Conservation (phyloP, 371 early-diverging fungal species). For the Apophysomyces trapeziformis region DNA sequence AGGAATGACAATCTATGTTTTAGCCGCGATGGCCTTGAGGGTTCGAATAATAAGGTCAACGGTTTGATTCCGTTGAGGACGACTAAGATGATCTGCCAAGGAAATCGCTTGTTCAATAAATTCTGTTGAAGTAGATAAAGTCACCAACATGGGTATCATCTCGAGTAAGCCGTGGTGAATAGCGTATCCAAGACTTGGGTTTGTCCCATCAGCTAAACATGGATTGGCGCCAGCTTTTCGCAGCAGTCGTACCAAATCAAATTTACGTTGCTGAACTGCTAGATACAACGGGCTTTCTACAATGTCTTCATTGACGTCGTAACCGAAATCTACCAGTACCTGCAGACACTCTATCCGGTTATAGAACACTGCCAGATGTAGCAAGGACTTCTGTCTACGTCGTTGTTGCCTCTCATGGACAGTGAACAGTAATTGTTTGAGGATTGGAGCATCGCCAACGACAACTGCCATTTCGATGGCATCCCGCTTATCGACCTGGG, state of each 20-base stretch:
- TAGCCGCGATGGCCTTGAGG: neutral
- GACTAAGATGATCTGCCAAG: constrained; percentile 16
- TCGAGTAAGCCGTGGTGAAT: constrained; percentile 48
- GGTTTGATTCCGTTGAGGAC: neutral
- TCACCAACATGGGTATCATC: constrained; percentile 40
- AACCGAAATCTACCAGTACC: constrained; percentile 21
- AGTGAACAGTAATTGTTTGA: neutral
- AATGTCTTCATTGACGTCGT: constrained; percentile 21
- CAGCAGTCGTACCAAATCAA: constrained; percentile 45
- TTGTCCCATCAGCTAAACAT: constrained; percentile 31
- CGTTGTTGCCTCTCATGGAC: neutral
- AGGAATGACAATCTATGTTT: neutral
- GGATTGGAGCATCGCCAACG: neutral
- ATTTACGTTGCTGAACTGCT: constrained; percentile 52
- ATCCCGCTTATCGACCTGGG: constrained; percentile 9
- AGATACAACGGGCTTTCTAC: constrained; percentile 27
- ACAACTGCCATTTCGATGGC: neutral
- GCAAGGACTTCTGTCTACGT: neutral
- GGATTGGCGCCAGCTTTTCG: constrained; percentile 29
- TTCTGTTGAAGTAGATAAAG: constrained; percentile 33
- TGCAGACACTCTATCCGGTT: constrained; percentile 40
- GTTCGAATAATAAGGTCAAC: neutral
- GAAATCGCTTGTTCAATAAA: constrained; percentile 36
- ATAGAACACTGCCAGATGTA: constrained; percentile 18
- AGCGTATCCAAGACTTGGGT: constrained; percentile 44